A percentile compares a stretch with the other conserved stretches of the same genome.
Evolutionary conservation across 345 rosid species (phyloP).

Genomic region (Euphorbia lathyris): DNA sequence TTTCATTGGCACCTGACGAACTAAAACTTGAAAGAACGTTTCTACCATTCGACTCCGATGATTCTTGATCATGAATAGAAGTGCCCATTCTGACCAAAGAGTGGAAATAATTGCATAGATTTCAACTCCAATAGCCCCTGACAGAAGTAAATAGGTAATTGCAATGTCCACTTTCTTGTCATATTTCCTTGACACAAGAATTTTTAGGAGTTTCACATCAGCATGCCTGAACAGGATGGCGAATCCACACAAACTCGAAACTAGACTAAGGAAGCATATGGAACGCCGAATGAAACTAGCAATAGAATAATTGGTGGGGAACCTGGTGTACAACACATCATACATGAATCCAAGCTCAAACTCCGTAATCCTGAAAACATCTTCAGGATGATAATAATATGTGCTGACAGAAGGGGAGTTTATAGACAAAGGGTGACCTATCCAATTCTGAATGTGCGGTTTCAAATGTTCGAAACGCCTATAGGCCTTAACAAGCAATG

Average conservation of each 20-base stretch:
- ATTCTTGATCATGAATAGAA: slow-evolving; percentile 2
- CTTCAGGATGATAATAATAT: background rate
- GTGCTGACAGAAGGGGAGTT: slow-evolving; percentile 1
- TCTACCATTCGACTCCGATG: background rate
- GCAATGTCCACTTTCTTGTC: slow-evolving; percentile 1
- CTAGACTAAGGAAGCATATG: slow-evolving; percentile 1
- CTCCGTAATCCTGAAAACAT: slow-evolving; percentile 16
- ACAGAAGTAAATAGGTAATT: slow-evolving; percentile 2
- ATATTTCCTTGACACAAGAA: slow-evolving; percentile 3
- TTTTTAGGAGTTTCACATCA: background rate
- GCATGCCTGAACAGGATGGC: slow-evolving; percentile 13
- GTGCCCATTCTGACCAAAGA: slow-evolving; percentile 10
- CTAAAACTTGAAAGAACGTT: background rate
- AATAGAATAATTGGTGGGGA: background rate
- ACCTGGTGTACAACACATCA: slow-evolving; percentile 21
- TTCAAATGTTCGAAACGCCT: slow-evolving; percentile 18
- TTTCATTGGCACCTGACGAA: slow-evolving; percentile 1
- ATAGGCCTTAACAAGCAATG: slow-evolving; percentile 13
- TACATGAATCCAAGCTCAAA: slow-evolving; percentile 14
- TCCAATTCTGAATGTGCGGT: slow-evolving; percentile 23
- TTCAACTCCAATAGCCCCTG: slow-evolving; percentile 9
- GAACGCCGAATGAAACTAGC: background rate
- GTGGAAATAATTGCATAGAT: background rate
- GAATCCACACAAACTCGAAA: slow-evolving; percentile 7
- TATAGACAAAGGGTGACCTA: slow-evolving; percentile 17